phyloP scores from a whole-genome alignment of 2,329 filamentous ascomycete species.

The Apiospora phragmitis region DNA sequence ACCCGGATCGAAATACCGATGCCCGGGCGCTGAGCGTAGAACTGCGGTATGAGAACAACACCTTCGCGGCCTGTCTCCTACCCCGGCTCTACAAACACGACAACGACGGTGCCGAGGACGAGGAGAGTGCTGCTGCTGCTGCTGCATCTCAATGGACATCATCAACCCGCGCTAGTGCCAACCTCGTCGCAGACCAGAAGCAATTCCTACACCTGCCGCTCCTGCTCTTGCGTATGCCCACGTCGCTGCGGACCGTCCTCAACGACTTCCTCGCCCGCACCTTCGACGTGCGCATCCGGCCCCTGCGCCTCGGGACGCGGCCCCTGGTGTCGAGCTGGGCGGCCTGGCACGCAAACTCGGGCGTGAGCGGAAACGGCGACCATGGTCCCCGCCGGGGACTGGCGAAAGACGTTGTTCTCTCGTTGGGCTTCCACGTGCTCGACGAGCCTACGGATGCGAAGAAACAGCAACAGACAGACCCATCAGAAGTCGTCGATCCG shows the following conservation, averaged over 20 bases:
- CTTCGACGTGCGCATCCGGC: conserved; percentile 58
- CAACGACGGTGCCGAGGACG: neutral
- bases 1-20: neutral
- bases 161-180: no score
- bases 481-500: conserved; percentile 8
- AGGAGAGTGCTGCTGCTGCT: neutral
- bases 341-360: conserved; percentile 41
- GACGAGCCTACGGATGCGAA: neutral
- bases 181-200: conserved; percentile 16
- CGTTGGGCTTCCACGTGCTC: conserved; percentile 49
- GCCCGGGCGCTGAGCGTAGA: conserved; percentile 42
- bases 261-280: conserved; percentile 52
- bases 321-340: conserved; percentile 53
- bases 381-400: conserved; percentile 11
- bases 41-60: conserved; percentile 53
- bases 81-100: conserved; percentile 31
- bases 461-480: conserved; percentile 22
- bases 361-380: neutral
- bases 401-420: conserved; percentile 50
- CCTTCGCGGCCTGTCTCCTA: conserved; percentile 52
- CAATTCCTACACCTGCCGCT: conserved; percentile 52
- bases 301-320: conserved; percentile 50
- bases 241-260: conserved; percentile 49
- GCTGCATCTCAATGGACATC: conserved; percentile 6
- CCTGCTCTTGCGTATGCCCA: conserved; percentile 56